These are phyloP conservation scores for Diutina rugosa DNA, from an alignment of 1,139 yeast genomes.

Conservation along the genomic window DNA sequence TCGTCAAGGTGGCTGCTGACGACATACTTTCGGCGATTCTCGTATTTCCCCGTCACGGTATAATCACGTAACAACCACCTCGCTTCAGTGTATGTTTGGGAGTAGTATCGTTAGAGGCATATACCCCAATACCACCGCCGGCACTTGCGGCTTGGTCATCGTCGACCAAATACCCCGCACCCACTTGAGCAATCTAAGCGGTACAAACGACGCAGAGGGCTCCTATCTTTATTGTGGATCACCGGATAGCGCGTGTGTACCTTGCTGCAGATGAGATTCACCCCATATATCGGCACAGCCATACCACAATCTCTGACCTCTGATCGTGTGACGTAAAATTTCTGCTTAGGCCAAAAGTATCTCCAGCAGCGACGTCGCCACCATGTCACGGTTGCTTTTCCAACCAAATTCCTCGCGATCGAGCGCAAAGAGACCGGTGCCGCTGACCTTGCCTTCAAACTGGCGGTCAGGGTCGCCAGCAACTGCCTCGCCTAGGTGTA, in stretches of 20 bases:
- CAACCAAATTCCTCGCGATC: background rate
- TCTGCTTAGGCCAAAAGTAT: background rate
- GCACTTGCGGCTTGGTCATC: no score
- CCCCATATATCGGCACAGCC: background rate
- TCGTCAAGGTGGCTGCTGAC: background rate
- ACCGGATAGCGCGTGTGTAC: background rate
- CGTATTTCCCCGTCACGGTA: no score
- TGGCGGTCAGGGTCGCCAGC: background rate
- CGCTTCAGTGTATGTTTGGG: no score
- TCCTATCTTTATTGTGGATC: no score
- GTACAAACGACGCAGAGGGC: background rate
- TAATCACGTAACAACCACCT: no score
- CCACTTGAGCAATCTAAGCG: background rate
- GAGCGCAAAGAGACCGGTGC: background rate
- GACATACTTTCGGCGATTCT: no score
- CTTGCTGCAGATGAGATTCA: background rate
- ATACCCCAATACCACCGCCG: no score
- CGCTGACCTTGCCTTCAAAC: background rate
- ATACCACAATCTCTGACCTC: background rate
- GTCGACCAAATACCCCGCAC: background rate
- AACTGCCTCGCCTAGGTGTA: background rate
- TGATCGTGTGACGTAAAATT: background rate
- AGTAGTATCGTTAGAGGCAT: no score
- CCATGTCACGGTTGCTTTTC: background rate
- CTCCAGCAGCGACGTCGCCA: background rate